Base-by-base conservation (phyloP, 306 rosid species). In the Pachyrhizus erosus region DNA sequence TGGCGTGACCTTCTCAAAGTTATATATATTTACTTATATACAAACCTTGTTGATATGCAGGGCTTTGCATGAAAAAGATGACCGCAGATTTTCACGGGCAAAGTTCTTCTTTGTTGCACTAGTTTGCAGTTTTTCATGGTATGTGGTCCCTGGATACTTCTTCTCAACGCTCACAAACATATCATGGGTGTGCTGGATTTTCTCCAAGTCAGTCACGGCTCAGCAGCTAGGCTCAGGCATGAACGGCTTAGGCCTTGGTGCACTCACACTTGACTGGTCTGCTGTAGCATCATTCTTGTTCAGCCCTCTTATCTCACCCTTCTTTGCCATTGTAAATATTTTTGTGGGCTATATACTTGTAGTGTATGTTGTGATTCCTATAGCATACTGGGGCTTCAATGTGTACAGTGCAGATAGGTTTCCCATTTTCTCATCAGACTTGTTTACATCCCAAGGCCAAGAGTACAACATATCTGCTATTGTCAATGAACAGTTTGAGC, bases 221-320 rank as follows among this genome's bases (percentile, higher is more conserved):
- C 96, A 93, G 80, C 97, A 91, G 62, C 40, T 93, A 9, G 97
- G 97, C 48, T 93, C 97, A 0, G 94, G 96, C 60, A 91, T 93
- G 94, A 71, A 24, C 7, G 97, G 97, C 62, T 85, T 93, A 11
- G 97, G 97, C 67, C 88, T 93, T 0, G 97, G 97, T 7, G 91
- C 94, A n/a, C 1, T 91, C 17, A 88, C 96, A 9, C 89, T 93
- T 0, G 97, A 93, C 57, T 93, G 96, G 97, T 0, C 89, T 0
- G 89, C 70, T 3, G 93, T 91, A 46, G 89, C 94, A 0, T 91
- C 97, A 23, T 90, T 86, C 93, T 60, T 90, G 70, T 88, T 57
- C 78, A 90, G 97, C 71, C 96, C 96, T 34, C 93, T 93, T 21
- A 78, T 89, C 78, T 81, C 90, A 66, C 97, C 97, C 0, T 91